Evolutionary conservation across 805 yeast species (phyloP).

Genomic region (Candida stauntonica): DNA sequence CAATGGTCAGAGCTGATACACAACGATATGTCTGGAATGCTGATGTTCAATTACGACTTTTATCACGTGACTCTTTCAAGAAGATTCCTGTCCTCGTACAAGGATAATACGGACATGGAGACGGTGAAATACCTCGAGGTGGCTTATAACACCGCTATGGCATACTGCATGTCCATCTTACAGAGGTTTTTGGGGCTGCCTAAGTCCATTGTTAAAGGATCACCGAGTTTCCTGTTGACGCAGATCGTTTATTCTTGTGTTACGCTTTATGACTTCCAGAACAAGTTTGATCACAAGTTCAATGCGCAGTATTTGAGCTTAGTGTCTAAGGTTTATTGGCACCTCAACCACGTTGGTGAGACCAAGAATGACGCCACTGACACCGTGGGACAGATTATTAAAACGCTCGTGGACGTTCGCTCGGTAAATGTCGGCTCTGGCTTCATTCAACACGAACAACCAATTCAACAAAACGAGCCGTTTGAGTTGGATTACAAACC

Average conservation of each 20-base stretch:
- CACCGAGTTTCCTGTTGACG: constrained; percentile 48
- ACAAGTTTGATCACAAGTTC: constrained; percentile 35
- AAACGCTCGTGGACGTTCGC: constrained; percentile 36
- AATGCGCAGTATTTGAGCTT: constrained; percentile 39
- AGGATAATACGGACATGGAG: constrained; percentile 20
- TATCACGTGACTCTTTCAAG: constrained; percentile 40
- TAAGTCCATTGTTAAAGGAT: constrained; percentile 45
- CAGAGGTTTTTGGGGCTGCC: constrained; percentile 41
- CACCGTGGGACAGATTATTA: constrained; percentile 52
- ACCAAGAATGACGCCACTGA: constrained; percentile 55
- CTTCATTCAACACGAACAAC: background rate
- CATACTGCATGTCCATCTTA: constrained; percentile 42
- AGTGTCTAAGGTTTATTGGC: constrained; percentile 55
- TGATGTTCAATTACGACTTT: constrained; percentile 45
- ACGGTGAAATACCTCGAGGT: constrained; percentile 26
- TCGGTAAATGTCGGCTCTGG: constrained; percentile 6
- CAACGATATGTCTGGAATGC: constrained; percentile 45
- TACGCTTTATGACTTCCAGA: constrained; percentile 45
- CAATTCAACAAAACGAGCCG: background rate
- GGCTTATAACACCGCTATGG: constrained; percentile 38
- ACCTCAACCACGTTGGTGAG: constrained; percentile 51
- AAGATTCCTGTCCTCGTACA: constrained; percentile 32
- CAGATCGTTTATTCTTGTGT: constrained; percentile 53
- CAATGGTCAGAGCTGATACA: constrained; percentile 42
- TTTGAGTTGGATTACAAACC: constrained; percentile 21